phyloP scores from a whole-genome alignment of 1,284 basidiomycete species.

The Ustilago trichophora region DNA sequence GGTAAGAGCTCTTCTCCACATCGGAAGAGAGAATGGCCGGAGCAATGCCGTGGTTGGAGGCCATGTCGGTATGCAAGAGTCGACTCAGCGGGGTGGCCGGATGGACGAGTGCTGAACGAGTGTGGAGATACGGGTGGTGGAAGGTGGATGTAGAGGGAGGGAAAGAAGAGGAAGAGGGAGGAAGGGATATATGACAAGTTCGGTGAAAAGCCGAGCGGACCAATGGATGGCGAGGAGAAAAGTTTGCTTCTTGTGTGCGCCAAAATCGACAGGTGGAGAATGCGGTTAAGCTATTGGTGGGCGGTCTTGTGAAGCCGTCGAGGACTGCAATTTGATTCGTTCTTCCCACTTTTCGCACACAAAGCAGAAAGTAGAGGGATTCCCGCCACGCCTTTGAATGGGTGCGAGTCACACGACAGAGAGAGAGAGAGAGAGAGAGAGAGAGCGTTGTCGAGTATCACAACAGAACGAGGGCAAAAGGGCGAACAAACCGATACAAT shows the following conservation, averaged over 20 bases:
- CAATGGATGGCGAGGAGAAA: constrained; percentile 11
- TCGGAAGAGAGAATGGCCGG: constrained; percentile 14
- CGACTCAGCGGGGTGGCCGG: not conserved
- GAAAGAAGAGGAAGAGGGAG: not conserved
- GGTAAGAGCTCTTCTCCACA: constrained; percentile 26
- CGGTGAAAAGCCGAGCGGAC: not conserved
- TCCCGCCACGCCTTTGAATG: too few species aligned
- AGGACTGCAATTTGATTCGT: not conserved
- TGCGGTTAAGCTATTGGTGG: not conserved
- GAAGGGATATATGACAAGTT: constrained; percentile 17
- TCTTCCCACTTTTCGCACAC: too few species aligned
- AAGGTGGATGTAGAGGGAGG: not conserved
- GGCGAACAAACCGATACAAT: too few species aligned
- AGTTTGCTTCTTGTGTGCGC: constrained; percentile 8
- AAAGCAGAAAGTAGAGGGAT: too few species aligned
- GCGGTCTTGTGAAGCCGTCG: too few species aligned
- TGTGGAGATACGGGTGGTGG: not conserved
- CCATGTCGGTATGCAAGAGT: constrained; percentile 1
- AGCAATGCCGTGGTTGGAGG: constrained; percentile 13
- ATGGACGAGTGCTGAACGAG: not conserved
- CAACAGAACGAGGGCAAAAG: too few species aligned
- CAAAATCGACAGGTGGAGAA: not conserved
- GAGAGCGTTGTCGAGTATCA: too few species aligned
- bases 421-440: too few species aligned
- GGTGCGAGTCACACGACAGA: too few species aligned